Conservation (phyloP, 371 early-diverging fungal species). For the Chytridium lagenaria region DNA sequence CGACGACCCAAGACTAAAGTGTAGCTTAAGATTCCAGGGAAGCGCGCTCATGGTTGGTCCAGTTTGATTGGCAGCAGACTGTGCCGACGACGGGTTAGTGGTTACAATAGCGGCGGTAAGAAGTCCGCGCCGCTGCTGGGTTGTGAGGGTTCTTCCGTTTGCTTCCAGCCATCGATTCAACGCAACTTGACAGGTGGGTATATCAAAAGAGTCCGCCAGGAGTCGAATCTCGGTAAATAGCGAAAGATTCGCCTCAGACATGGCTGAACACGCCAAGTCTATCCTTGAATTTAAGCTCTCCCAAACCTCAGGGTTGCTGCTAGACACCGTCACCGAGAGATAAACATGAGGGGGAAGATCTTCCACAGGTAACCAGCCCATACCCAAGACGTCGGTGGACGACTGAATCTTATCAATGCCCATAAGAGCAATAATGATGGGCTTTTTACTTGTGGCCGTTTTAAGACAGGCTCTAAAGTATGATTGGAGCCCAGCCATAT, state of each 20-base stretch:
- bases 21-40: slow-evolving; percentile 21
- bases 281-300: slow-evolving; percentile 12
- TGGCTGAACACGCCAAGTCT: slow-evolving; percentile 4
- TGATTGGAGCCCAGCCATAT: slow-evolving; percentile 17
- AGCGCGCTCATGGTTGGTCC: neutral
- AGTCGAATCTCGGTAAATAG: slow-evolving; percentile 19
- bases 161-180: slow-evolving; percentile 26
- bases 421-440: slow-evolving; percentile 25
- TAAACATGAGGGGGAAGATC: slow-evolving; percentile 26
- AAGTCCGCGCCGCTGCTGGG: slow-evolving; percentile 11
- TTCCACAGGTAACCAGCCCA: slow-evolving; percentile 35
- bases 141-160: slow-evolving; percentile 15
- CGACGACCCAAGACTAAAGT: slow-evolving; percentile 2
- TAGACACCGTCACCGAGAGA: slow-evolving; percentile 18
- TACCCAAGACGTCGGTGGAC: slow-evolving; percentile 13
- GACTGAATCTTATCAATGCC: slow-evolving; percentile 18
- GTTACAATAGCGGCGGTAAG: slow-evolving; percentile 25
- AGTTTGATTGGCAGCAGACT: neutral
- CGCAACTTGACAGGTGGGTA: slow-evolving; percentile 26
- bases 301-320: neutral
- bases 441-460: slow-evolving; percentile 24
- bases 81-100: neutral
- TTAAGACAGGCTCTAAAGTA: slow-evolving; percentile 19
- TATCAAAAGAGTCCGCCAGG: slow-evolving; percentile 26
- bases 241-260: slow-evolving; percentile 11